A percentile compares a stretch with the other conserved stretches of the same genome.
Conservation (phyloP, 2,329 filamentous ascomycete genomes). For the Penicillium sp. region DNA sequence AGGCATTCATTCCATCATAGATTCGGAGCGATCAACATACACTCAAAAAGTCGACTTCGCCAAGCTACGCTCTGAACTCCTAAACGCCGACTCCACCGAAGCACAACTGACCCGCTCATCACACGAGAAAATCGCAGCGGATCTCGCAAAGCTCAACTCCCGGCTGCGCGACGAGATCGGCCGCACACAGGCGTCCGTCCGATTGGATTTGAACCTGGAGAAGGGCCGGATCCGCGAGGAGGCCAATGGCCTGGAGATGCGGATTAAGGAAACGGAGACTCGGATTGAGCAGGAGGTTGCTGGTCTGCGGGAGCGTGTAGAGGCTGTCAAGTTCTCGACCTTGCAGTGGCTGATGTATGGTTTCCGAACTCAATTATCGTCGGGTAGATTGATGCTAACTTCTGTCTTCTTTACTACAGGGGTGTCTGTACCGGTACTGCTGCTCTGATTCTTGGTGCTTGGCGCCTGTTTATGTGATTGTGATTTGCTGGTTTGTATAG, state of each 20-base stretch:
- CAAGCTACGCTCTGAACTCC: slow-evolving; percentile 91
- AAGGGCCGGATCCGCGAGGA: slow-evolving; percentile 97
- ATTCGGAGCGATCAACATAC: slow-evolving; percentile 62
- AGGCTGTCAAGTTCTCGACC: slow-evolving; percentile 97
- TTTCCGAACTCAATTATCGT: not conserved
- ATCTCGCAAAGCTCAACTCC: slow-evolving; percentile 90
- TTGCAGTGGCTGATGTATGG: slow-evolving; percentile 97
- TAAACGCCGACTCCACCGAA: slow-evolving; percentile 91
- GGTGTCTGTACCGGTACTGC: slow-evolving; percentile 71
- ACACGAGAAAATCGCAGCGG: slow-evolving; percentile 91
- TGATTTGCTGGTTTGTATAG: slow-evolving; percentile 38
- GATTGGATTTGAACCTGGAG: slow-evolving; percentile 91
- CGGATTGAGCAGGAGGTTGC: slow-evolving; percentile 98
- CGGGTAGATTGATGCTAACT: slow-evolving; percentile 35
- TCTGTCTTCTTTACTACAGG: slow-evolving; percentile 43
- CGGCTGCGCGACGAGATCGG: slow-evolving; percentile 91
- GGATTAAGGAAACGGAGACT: slow-evolving; percentile 98
- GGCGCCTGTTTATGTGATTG: slow-evolving; percentile 70
- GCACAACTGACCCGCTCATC: slow-evolving; percentile 84
- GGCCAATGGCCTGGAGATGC: slow-evolving; percentile 93
- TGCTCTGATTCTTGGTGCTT: slow-evolving; percentile 70
- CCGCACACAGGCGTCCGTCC: slow-evolving; percentile 88
- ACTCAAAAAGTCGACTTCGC: slow-evolving; percentile 96
- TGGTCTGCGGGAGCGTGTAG: slow-evolving; percentile 84
- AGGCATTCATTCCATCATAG: slow-evolving; percentile 32